phyloP scores from a whole-genome alignment of 202 grass and related monocot species.

The Brachypodium distachyon region DNA sequence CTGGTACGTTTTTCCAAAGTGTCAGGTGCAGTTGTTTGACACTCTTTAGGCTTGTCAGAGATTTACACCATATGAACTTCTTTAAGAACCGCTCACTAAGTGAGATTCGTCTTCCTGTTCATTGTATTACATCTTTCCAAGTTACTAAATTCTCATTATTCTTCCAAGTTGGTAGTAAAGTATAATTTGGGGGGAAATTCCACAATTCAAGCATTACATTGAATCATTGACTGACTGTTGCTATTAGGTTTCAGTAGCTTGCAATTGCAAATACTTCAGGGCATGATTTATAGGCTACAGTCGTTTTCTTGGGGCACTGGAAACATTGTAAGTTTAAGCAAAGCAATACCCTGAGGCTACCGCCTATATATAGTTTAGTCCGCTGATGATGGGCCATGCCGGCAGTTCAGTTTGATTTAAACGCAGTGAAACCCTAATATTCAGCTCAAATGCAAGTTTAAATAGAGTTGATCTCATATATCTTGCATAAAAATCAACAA shows the following conservation, averaged over 20 bases:
- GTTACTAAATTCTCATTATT: background rate
- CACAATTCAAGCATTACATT: background rate
- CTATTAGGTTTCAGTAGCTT: background rate
- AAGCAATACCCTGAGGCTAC: background rate
- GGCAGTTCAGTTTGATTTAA: background rate
- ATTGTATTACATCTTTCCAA: background rate
- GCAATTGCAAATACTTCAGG: background rate
- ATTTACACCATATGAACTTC: no score
- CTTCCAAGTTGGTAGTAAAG: background rate
- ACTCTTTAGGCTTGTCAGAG: background rate
- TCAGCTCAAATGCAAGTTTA: background rate
- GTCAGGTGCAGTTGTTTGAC: background rate
- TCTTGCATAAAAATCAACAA: slow-evolving; percentile 16
- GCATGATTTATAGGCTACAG: background rate
- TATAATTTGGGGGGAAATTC: background rate
- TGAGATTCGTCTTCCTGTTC: background rate
- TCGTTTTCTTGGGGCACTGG: background rate
- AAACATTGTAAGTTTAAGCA: background rate
- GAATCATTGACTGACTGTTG: background rate
- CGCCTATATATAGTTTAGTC: background rate
- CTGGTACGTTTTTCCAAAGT: background rate
- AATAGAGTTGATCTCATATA: background rate
- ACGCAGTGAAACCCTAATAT: background rate
- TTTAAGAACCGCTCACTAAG: background rate
- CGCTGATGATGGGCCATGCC: background rate